These are phyloP conservation scores for Torulaspora microellipsoides DNA, from an alignment of 805 yeast species.

Conservation along the genomic window DNA sequence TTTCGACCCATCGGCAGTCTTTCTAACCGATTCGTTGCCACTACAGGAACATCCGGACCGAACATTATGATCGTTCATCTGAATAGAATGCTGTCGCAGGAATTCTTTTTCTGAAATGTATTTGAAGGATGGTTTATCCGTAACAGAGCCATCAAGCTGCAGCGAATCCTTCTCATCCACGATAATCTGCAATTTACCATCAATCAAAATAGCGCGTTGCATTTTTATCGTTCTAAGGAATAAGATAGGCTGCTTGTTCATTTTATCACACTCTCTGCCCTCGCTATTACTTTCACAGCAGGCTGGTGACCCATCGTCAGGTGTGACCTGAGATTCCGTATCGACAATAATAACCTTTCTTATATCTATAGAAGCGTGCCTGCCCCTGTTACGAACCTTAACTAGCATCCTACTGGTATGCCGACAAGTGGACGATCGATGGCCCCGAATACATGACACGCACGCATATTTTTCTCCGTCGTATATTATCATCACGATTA, in stretches of 20 bases:
- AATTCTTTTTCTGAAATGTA: constrained; percentile 30
- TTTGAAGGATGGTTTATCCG: constrained; percentile 9
- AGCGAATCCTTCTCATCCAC: constrained; percentile 15
- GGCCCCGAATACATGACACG: constrained; percentile 86
- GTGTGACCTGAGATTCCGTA: constrained; percentile 24
- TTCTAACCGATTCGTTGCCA: neutral
- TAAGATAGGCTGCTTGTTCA: constrained; percentile 31
- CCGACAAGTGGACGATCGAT: constrained; percentile 79
- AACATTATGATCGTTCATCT: neutral
- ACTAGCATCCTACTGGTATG: constrained; percentile 77
- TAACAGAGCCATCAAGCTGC: neutral
- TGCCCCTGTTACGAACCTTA: constrained; percentile 84
- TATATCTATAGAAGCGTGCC: constrained; percentile 58
- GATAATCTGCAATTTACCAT: constrained; percentile 30
- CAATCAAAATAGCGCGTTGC: constrained; percentile 27
- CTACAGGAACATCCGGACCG: constrained; percentile 1
- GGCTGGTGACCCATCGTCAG: constrained; percentile 11
- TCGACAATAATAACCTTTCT: constrained; percentile 33
- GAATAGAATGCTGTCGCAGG: constrained; percentile 15
- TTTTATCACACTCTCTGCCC: constrained; percentile 16
- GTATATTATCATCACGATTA: constrained; percentile 59
- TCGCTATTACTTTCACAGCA: constrained; percentile 7
- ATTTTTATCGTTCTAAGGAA: constrained; percentile 26
- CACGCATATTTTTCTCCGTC: constrained; percentile 81
- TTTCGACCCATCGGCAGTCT: neutral